Evolutionary conservation across 2,329 filamentous ascomycete genomes (phyloP), one percentile per base, ranked within the genome.

Genomic region (Keithomyces neogunnii): DNA sequence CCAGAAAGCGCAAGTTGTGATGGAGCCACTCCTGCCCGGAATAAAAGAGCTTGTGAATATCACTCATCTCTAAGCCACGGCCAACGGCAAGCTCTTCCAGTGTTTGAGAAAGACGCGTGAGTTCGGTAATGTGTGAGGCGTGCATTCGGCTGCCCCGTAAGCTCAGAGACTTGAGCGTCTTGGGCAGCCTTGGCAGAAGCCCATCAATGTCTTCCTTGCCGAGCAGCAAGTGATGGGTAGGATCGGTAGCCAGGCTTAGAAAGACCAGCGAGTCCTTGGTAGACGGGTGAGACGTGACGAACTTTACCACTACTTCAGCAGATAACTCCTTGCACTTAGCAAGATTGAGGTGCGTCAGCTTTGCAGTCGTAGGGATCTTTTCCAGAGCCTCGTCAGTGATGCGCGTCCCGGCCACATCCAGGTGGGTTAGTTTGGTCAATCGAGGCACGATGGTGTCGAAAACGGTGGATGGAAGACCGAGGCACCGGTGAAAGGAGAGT

Each of bases 401-500:
- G 57, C 85, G 80, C 1, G 88, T 91, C 58, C 87, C 86, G 8
- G 85, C 81, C n/a, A 91, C 75, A 62, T 93, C 88, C 38, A 93
- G 78, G 63, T 91, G 87, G 1, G 88, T 92, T 50, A 90, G 71
- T 50, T 78, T 74, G 30, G 73, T 66, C 46, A 92, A 73, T n/a
- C 81, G 80, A n/a, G 88, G 85, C 9, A 93, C 73, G 13, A 92
- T 71, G 2, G 72, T 74, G 60, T 88, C 84, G 60, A 88, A 89
- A 44, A 86, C 77, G 0, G 75, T 68, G 1, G 84, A 72, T 2
- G 86, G 79, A 3, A 93, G 74, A 47, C 81, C 85, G 55, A 84
- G 80, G 66, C 87, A 91, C 71, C 89, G 88, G 69, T 93, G 88
- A 51, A 93, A 74, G 33, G 86, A 89, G 13, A 93, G 66, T 30